phyloP scores from a whole-genome alignment of 306 rosid species.

The Vigna reflexopilosa region DNA sequence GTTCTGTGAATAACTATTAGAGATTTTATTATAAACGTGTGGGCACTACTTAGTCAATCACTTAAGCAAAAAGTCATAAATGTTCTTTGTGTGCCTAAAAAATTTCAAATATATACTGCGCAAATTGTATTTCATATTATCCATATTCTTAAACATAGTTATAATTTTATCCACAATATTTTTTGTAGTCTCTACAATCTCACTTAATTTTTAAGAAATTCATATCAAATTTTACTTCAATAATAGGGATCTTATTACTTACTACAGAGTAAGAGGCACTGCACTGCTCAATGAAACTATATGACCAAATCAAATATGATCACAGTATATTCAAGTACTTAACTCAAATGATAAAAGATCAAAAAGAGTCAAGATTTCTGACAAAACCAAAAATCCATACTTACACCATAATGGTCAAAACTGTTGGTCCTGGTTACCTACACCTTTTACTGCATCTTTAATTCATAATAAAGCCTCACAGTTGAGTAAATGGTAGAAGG shows the following conservation, averaged over 20 bases:
- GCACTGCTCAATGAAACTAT: neutral
- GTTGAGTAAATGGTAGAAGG: conserved; percentile 56
- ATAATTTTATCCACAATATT: no score
- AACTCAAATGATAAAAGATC: neutral
- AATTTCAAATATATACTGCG: no score
- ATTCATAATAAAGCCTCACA: conserved; percentile 56
- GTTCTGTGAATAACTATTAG: no score
- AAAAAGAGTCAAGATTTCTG: neutral
- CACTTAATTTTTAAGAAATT: no score
- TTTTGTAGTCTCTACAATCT: no score
- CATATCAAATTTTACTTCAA: no score
- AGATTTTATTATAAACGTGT: no score
- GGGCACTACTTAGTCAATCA: no score
- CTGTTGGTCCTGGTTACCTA: conserved; percentile 27
- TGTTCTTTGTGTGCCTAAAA: no score
- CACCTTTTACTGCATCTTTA: conserved; percentile 41
- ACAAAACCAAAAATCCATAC: neutral
- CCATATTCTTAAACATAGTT: no score
- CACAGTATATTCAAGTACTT: neutral
- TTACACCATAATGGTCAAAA: conserved; percentile 9
- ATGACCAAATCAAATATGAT: neutral
- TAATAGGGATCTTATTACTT: neutral
- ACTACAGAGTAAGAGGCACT: neutral
- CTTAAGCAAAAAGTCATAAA: no score
- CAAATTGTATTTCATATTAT: no score